Conservation (phyloP, 2,329 filamentous ascomycete species). For the Aspergillus pseudonomiae region DNA sequence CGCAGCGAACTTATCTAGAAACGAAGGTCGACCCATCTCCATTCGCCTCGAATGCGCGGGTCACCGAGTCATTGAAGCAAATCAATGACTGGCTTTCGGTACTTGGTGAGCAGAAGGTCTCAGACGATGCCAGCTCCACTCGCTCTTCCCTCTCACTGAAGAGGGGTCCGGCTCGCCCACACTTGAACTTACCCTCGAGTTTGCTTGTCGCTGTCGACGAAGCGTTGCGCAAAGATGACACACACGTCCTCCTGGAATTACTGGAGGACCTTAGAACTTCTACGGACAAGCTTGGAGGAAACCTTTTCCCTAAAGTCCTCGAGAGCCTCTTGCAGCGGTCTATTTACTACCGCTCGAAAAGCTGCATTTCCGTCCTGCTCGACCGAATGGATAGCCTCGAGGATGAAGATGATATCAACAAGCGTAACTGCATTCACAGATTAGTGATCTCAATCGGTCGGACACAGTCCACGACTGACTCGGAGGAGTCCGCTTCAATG, state of each 20-base stretch:
- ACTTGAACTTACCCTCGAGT: constrained; percentile 70
- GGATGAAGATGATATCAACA: constrained; percentile 90
- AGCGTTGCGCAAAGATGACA: constrained; percentile 45
- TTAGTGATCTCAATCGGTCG: constrained; percentile 90
- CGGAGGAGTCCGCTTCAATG: constrained; percentile 57
- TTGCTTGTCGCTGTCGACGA: constrained; percentile 47
- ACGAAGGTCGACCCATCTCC: constrained; percentile 87
- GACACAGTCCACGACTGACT: constrained; percentile 60
- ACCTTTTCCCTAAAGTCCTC: constrained; percentile 65
- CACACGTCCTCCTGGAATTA: constrained; percentile 48
- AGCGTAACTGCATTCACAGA: constrained; percentile 89
- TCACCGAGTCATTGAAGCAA: constrained; percentile 61
- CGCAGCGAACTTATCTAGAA: constrained; percentile 83
- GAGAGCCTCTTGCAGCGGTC: constrained; percentile 49
- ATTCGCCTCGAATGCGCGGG: constrained; percentile 75
- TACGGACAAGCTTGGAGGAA: constrained; percentile 60
- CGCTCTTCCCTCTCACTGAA: constrained; percentile 72
- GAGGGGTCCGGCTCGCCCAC: constrained; percentile 73
- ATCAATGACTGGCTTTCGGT: constrained; percentile 93
- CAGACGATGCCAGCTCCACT: constrained; percentile 73
- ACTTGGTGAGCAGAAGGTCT: constrained; percentile 74
- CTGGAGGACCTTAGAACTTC: constrained; percentile 62
- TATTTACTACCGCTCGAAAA: constrained; percentile 72
- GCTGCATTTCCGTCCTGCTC: constrained; percentile 73
- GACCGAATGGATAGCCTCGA: constrained; percentile 71